These are phyloP conservation scores for Colletotrichum sp. DNA, from an alignment of 2,329 filamentous ascomycete genomes.

Conservation along the genomic window DNA sequence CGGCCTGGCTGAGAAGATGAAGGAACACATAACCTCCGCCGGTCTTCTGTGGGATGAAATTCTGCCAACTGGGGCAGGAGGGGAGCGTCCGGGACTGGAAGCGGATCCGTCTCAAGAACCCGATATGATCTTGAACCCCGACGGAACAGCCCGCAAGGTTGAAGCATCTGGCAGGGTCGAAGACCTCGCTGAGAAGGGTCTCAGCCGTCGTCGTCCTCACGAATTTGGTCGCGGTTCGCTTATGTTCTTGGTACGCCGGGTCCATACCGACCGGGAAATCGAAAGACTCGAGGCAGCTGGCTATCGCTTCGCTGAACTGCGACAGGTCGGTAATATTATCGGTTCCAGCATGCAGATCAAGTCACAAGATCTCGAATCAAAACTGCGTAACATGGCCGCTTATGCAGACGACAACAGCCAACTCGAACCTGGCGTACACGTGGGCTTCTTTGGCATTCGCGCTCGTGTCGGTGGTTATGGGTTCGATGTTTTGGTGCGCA, in stretches of 20 bases:
- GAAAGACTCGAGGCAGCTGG: slow-evolving; percentile 72
- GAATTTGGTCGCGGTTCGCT: slow-evolving; percentile 75
- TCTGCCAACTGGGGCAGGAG: slow-evolving; percentile 63
- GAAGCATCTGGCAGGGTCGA: slow-evolving; percentile 26
- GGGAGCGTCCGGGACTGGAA: slow-evolving; percentile 22
- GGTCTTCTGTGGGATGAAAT: slow-evolving; percentile 81
- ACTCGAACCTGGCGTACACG: slow-evolving; percentile 57
- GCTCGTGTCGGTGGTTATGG: slow-evolving; percentile 56
- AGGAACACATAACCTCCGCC: slow-evolving; percentile 64
- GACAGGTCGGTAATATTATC: slow-evolving; percentile 72
- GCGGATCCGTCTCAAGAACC: neutral
- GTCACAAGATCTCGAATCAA: slow-evolving; percentile 61
- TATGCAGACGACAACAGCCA: slow-evolving; percentile 55
- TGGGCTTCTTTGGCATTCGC: slow-evolving; percentile 63
- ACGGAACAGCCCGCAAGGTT: slow-evolving; percentile 17
- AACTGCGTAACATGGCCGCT: slow-evolving; percentile 68
- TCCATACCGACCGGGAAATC: slow-evolving; percentile 62
- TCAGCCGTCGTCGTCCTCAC: slow-evolving; percentile 28
- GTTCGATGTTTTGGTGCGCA: slow-evolving; percentile 68
- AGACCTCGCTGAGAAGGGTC: slow-evolving; percentile 46
- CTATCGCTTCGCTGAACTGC: slow-evolving; percentile 76
- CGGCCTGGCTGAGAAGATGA: slow-evolving; percentile 72
- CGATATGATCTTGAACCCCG: slow-evolving; percentile 2
- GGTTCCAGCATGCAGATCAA: slow-evolving; percentile 78
- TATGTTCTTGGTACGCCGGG: slow-evolving; percentile 76